Evolutionary conservation across 441 rosid genomes (phyloP), one percentile per base, ranked within the genome.

Genomic region (Adansonia grandidieri): DNA sequence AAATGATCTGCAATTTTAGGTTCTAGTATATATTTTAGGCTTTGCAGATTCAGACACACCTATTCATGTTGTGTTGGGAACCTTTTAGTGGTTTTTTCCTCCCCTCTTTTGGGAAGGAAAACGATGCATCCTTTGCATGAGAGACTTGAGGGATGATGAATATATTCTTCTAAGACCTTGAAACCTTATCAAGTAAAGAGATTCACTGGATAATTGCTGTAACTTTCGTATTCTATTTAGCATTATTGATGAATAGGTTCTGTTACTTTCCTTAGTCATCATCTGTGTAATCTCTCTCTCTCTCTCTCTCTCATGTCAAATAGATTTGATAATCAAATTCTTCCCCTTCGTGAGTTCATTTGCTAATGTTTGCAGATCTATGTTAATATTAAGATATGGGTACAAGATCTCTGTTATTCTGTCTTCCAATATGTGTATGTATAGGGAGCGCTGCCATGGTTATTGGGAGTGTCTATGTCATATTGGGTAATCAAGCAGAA

Each of bases 401-500:
- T 24, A 7, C 15, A 69, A 69, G 6, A 50, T 48, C n/a, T 69
- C 40, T 47, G 11, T 44, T 4, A 10, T 22, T 22, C 42, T 24
- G 24, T 68, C 24, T 64, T 37, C 15, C 10, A 8, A 42, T 40
- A n/a, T 42, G 2, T 9, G 24, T 17, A n/a, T 24, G 1, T 44
- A n/a, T 42, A 9, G 2, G 11, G 71, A 66, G 51, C 9, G 48
- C 47, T 64, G 22, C 0, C 10, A 15, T 64, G 47, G 6, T 1
- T 20, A 45, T 37, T 10, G 56, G 72, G n/a, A 7, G n/a, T 17
- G 72, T 1, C 9, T 61, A 22, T 19, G 2, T 68, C 56, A 47
- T 37, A 37, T 68, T 68, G 20, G 56, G 37, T 68, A 68, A 37
- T 68, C 53, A 68, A 68, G 56, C 32, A 44, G 54, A 45, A n/a